Conservation (phyloP, 108 stramenopile species). For the Conticribra guillardii region DNA sequence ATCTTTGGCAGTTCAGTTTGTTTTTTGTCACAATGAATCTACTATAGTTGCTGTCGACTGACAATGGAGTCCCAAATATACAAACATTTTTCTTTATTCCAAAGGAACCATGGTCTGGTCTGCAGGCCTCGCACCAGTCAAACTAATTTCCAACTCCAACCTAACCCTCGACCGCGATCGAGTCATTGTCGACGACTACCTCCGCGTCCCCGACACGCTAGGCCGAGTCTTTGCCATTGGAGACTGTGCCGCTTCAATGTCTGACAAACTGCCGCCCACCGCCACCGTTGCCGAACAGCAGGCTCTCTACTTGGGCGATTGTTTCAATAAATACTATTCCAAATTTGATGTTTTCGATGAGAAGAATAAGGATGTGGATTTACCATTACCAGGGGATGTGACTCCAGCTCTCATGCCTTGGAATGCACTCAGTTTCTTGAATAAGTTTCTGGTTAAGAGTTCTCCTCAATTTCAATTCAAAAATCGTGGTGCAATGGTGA, state of each 20-base stretch:
- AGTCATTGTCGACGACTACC: constrained; percentile 85
- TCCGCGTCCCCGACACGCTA: constrained; percentile 82
- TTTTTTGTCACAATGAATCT: no score
- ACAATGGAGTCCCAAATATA: no score
- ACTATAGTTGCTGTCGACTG: no score
- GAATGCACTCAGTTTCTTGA: constrained; percentile 43
- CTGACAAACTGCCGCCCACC: constrained; percentile 79
- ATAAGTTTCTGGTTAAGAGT: constrained; percentile 43
- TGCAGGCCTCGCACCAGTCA: constrained; percentile 71
- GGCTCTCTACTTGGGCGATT: constrained; percentile 79
- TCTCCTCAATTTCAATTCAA: constrained; percentile 60
- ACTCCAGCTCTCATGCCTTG: constrained; percentile 58
- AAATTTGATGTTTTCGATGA: constrained; percentile 42
- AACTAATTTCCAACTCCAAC: constrained; percentile 43
- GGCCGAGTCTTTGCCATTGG: constrained; percentile 93
- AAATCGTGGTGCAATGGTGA: constrained; percentile 52
- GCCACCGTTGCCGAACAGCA: constrained; percentile 94
- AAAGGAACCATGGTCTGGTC: constrained; percentile 87
- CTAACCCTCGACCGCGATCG: constrained; percentile 60
- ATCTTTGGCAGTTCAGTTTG: not conserved
- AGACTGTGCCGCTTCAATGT: constrained; percentile 76
- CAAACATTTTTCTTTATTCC: not conserved
- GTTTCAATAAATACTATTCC: constrained; percentile 58
- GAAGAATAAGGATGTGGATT: constrained; percentile 28
- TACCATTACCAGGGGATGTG: constrained; percentile 59